These are phyloP conservation scores for Geosmithia flava DNA, from an alignment of 2,329 filamentous ascomycete genomes.

Conservation along the genomic window DNA sequence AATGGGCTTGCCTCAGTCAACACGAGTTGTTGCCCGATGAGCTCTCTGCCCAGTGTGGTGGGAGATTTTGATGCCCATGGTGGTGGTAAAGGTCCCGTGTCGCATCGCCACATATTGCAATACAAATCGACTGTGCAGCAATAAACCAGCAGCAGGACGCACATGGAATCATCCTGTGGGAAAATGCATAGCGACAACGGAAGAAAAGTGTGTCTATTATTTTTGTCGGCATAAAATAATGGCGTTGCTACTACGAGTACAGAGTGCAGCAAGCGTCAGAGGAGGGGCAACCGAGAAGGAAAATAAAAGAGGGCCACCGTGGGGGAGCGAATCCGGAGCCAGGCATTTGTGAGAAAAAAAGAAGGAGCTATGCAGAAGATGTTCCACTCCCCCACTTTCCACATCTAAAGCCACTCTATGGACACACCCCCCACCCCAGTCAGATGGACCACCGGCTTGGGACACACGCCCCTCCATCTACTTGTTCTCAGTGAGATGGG, in stretches of 20 bases:
- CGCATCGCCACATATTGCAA: too few species aligned
- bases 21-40: too few species aligned
- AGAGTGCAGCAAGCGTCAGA: background rate
- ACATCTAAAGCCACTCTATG: background rate
- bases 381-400: conserved; percentile 3
- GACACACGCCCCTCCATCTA: background rate
- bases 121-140: too few species aligned
- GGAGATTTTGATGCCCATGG: too few species aligned
- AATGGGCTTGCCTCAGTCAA: too few species aligned
- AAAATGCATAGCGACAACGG: background rate
- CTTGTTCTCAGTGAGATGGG: background rate
- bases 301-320: background rate
- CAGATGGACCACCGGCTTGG: background rate
- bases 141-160: too few species aligned
- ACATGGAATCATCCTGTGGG: background rate
- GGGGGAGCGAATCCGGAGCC: conserved; percentile 3
- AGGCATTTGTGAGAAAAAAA: conserved; percentile 2
- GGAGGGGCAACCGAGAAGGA: background rate
- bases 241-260: too few species aligned
- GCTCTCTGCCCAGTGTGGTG: too few species aligned
- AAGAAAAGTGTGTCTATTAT: background rate
- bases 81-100: too few species aligned
- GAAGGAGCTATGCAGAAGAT: background rate
- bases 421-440: background rate
- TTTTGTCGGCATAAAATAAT: background rate